A percentile compares a stretch with the other conserved stretches of the same genome.
Conservation (phyloP, 768 basidiomycete genomes). For the Mycena floridula region DNA sequence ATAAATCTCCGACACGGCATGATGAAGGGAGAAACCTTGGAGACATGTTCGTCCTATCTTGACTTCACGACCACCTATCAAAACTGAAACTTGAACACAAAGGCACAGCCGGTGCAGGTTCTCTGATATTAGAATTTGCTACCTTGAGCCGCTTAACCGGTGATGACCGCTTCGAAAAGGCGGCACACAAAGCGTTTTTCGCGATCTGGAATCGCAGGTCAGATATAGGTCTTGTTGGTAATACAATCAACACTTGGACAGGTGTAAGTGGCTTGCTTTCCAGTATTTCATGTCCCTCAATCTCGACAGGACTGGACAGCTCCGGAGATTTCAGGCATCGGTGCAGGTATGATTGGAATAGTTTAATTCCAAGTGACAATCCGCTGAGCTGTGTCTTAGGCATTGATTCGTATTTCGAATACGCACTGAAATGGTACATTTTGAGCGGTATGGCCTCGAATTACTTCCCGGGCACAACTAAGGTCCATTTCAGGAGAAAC, state of each 20-base stretch:
- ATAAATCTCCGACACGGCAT: slow-evolving; percentile 83
- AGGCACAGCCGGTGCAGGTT: slow-evolving; percentile 93
- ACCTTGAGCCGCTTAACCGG: slow-evolving; percentile 87
- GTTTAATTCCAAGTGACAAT: background rate
- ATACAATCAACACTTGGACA: slow-evolving; percentile 77
- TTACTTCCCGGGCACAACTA: no score
- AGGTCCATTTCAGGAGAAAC: slow-evolving; percentile 49
- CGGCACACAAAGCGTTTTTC: slow-evolving; percentile 85
- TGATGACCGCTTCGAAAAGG: slow-evolving; percentile 85
- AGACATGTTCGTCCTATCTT: slow-evolving; percentile 64
- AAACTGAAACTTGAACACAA: no score
- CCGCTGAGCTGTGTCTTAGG: background rate
- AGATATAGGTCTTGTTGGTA: slow-evolving; percentile 79
- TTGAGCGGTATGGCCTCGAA: slow-evolving; percentile 62
- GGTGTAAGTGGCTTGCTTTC: slow-evolving; percentile 47
- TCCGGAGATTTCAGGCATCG: slow-evolving; percentile 76
- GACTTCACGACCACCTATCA: slow-evolving; percentile 7
- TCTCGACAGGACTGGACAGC: slow-evolving; percentile 57
- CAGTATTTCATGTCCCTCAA: slow-evolving; percentile 5
- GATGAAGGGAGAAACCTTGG: slow-evolving; percentile 64
- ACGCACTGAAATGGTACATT: slow-evolving; percentile 89
- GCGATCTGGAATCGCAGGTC: slow-evolving; percentile 91
- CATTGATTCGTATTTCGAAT: slow-evolving; percentile 88
- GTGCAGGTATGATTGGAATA: no score
- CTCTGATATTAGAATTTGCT: slow-evolving; percentile 91